Conservation (phyloP, 169 alveolate genomes). For the Plasmodium blacklocki region DNA sequence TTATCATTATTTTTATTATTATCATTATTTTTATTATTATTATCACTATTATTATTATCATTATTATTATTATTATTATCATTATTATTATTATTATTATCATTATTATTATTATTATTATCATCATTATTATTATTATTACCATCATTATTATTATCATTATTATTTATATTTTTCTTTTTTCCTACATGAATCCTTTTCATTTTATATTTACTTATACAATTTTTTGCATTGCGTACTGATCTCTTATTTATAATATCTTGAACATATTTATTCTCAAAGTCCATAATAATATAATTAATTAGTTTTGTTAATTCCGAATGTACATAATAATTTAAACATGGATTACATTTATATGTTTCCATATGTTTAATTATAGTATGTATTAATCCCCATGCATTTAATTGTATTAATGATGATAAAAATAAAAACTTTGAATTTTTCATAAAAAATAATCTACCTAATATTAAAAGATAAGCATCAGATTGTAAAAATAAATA, state of each 20-base stretch:
- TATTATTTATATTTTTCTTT: not conserved
- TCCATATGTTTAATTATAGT: slow-evolving; percentile 27
- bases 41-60: not conserved
- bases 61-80: not conserved
- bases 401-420: slow-evolving; percentile 34
- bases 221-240: not conserved
- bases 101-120: not conserved
- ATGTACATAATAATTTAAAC: slow-evolving; percentile 34
- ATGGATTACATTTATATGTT: slow-evolving; percentile 43
- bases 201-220: too few species aligned
- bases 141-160: not conserved
- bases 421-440: slow-evolving; percentile 36
- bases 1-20: not conserved
- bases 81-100: not conserved
- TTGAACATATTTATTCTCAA: not conserved
- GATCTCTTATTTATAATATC: not conserved
- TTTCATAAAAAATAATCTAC: slow-evolving; percentile 37
- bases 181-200: not conserved
- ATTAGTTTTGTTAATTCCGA: slow-evolving; percentile 2
- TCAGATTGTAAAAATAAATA: slow-evolving; percentile 35
- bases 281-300: not conserved
- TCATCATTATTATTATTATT: too few species aligned
- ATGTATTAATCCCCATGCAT: slow-evolving; percentile 35
- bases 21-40: not conserved
- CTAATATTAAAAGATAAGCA: slow-evolving; percentile 11